Evolutionary conservation across 345 rosid species (phyloP).

Genomic region (Pistacia vera): DNA sequence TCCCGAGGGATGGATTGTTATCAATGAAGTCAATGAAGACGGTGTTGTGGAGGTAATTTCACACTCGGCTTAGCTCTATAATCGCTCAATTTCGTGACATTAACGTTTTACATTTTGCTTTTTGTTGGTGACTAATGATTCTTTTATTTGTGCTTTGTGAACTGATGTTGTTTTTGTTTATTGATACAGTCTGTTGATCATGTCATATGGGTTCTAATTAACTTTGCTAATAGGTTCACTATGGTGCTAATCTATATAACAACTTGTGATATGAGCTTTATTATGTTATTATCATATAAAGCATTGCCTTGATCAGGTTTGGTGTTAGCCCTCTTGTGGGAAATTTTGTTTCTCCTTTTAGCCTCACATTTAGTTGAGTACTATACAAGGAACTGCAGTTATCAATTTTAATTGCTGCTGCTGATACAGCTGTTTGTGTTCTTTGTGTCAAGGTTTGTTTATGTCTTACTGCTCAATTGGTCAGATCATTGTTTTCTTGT

Average conservation of each 20-base stretch:
- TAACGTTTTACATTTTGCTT: not conserved
- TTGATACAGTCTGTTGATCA: not conserved
- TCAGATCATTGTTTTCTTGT: no score
- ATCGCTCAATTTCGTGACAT: no score
- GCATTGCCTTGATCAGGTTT: not conserved
- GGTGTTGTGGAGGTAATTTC: conserved; percentile 2
- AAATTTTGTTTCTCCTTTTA: conserved; percentile 7
- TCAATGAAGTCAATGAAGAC: not conserved
- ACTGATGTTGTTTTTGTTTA: not conserved
- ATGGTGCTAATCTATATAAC: not conserved
- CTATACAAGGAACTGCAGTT: conserved; percentile 1
- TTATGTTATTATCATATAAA: not conserved
- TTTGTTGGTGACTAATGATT: not conserved
- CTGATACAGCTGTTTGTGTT: not conserved
- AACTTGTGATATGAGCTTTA: not conserved
- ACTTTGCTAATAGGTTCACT: not conserved
- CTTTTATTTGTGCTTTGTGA: not conserved
- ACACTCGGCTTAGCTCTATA: not conserved
- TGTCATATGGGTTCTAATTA: not conserved
- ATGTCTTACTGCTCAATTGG: no score
- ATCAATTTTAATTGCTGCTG: not conserved
- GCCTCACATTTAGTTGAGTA: not conserved
- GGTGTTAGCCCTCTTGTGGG: not conserved
- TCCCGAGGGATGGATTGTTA: conserved; percentile 5
- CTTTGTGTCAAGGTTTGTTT: not conserved